These are phyloP conservation scores for Rutstroemia sp. DNA, from an alignment of 2,329 filamentous ascomycete genomes.

Conservation along the genomic window DNA sequence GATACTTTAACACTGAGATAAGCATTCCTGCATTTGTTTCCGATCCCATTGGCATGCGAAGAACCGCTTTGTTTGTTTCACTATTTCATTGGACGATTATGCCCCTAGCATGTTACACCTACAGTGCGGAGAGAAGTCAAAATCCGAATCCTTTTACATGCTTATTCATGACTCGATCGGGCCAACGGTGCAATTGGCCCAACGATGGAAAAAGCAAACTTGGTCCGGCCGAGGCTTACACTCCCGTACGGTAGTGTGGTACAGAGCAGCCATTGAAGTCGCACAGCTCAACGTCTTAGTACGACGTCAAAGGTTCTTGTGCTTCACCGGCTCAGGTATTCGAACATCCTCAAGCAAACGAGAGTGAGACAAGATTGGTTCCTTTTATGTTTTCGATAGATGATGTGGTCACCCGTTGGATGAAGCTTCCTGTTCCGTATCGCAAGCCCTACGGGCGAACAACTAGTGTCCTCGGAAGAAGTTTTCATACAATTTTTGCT, in stretches of 20 bases:
- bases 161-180: background rate
- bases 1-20: background rate
- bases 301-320: background rate
- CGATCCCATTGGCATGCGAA: background rate
- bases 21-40: background rate
- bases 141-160: background rate
- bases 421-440: background rate
- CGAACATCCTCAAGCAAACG: background rate
- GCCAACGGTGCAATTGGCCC: background rate
- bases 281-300: background rate
- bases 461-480: background rate
- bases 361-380: background rate
- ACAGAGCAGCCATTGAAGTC: background rate
- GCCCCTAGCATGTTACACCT: background rate
- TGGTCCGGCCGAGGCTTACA: background rate
- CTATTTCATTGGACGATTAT: background rate
- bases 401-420: background rate
- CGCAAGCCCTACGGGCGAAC: background rate
- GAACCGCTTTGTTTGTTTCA: background rate
- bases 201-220: background rate
- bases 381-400: background rate
- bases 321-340: background rate
- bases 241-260: background rate
- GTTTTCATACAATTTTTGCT: background rate
- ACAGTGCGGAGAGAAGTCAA: background rate